A percentile compares a stretch with the other conserved stretches of the same genome.
These are phyloP conservation scores for Geopyxis carbonaria DNA, from an alignment of 495 filamentous ascomycete genomes.

Conservation along the genomic window DNA sequence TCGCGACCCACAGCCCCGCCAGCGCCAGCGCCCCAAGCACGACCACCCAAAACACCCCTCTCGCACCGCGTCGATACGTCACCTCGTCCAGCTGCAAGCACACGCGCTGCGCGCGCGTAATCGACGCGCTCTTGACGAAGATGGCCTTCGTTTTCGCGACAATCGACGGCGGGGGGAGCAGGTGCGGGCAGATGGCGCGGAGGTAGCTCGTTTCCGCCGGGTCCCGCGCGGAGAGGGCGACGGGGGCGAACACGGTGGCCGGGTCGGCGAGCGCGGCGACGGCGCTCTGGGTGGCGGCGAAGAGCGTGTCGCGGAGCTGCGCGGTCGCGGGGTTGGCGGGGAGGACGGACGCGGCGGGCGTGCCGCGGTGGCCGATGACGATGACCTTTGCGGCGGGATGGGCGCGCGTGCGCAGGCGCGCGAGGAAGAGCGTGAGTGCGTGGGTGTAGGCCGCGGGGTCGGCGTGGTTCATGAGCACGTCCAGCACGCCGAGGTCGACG, in stretches of 20 bases:
- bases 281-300: conserved; percentile 9
- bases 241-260: background rate
- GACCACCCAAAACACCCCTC: background rate
- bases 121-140: background rate
- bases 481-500: conserved; percentile 13
- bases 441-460: conserved; percentile 7
- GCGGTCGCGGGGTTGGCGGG: background rate
- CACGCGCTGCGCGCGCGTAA: conserved; percentile 7
- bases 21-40: background rate
- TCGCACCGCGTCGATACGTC: no score
- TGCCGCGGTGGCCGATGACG: conserved; percentile 7
- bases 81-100: conserved; percentile 8
- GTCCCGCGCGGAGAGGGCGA: background rate
- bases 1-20: conserved; percentile 10
- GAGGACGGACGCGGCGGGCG: conserved; percentile 1
- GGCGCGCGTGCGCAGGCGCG: conserved; percentile 12
- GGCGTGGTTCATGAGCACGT: conserved; percentile 7
- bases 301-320: conserved; percentile 3
- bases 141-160: conserved; percentile 1
- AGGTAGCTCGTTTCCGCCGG: conserved; percentile 9
- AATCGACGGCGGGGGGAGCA: conserved; percentile 3
- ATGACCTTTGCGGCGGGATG: conserved; percentile 13
- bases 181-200: conserved; percentile 9
- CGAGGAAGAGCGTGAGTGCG: conserved; percentile 12
- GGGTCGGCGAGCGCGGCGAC: conserved; percentile 1